phyloP scores from a whole-genome alignment of 2,329 filamentous ascomycete genomes.

The Verticillium albo-atrum region DNA sequence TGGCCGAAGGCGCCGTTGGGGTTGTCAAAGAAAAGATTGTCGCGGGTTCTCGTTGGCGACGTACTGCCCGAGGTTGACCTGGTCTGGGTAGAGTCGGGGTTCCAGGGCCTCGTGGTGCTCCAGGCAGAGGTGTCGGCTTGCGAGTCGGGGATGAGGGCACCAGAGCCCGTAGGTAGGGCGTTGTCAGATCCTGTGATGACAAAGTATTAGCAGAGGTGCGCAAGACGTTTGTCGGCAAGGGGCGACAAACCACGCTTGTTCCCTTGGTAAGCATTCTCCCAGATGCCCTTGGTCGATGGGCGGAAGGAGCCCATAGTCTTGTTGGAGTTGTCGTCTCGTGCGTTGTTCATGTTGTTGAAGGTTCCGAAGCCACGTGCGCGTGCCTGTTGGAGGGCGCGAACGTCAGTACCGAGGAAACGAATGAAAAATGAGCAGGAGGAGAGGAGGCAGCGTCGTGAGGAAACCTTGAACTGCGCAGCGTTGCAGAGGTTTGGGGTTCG shows the following conservation, averaged over 20 bases:
- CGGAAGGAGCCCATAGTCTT: background rate
- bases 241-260: background rate
- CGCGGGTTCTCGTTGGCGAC: conserved; percentile 54
- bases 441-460: background rate
- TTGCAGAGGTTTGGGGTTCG: background rate
- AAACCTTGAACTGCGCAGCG: background rate
- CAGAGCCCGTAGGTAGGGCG: conserved; percentile 47
- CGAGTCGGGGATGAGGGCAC: conserved; percentile 63
- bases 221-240: too few relatives aligned
- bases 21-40: conserved; percentile 44
- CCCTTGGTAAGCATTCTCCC: background rate
- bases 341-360: conserved; percentile 27
- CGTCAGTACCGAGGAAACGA: background rate
- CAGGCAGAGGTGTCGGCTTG: conserved; percentile 61
- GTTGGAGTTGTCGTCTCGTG: conserved; percentile 21
- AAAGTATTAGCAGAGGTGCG: background rate
- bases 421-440: background rate
- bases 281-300: background rate
- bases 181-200: conserved; percentile 15
- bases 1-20: conserved; percentile 21
- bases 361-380: conserved; percentile 32
- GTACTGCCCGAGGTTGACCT: conserved; percentile 45
- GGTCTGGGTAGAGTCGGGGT: conserved; percentile 40
- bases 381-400: conserved; percentile 20
- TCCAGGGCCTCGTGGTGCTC: conserved; percentile 50